These are phyloP conservation scores for Vigna angularis DNA, from an alignment of 306 rosid species.

Conservation along the genomic window DNA sequence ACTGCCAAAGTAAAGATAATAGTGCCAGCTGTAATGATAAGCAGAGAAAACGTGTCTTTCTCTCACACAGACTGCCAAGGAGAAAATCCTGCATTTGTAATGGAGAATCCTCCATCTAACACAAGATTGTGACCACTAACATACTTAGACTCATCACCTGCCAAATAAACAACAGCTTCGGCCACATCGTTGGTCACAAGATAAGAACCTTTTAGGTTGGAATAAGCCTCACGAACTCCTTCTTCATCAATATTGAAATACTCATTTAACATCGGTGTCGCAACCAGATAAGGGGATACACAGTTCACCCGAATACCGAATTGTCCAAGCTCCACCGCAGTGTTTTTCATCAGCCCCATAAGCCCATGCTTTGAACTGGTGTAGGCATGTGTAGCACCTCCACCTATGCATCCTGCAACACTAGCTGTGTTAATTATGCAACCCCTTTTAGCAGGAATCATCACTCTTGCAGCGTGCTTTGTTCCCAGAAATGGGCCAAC, in stretches of 20 bases:
- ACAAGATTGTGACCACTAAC: conserved; percentile 58
- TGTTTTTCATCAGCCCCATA: conserved; percentile 51
- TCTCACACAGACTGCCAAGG: not conserved
- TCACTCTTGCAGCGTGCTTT: conserved; percentile 60
- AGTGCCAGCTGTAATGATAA: no score
- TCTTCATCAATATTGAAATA: conserved; percentile 32
- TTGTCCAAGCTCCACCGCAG: conserved; percentile 54
- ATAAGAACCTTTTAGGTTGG: conserved; percentile 45
- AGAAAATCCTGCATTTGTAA: not conserved
- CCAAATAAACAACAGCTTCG: conserved; percentile 58
- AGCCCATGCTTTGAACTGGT: conserved; percentile 54
- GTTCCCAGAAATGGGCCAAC: conserved; percentile 51
- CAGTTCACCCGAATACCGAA: conserved; percentile 60
- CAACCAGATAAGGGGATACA: conserved; percentile 46
- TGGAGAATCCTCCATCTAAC: conserved; percentile 57
- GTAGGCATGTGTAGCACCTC: conserved; percentile 47
- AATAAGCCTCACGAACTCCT: not conserved
- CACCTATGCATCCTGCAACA: conserved; percentile 30
- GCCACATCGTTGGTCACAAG: conserved; percentile 53
- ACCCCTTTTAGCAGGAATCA: conserved; percentile 50
- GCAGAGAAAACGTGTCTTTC: no score
- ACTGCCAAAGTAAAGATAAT: no score
- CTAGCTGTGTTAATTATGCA: conserved; percentile 54
- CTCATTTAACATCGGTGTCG: conserved; percentile 20
- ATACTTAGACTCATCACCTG: conserved; percentile 55